These are phyloP conservation scores for Spathaspora sp. DNA, from an alignment of 805 yeast genomes.

Conservation along the genomic window DNA sequence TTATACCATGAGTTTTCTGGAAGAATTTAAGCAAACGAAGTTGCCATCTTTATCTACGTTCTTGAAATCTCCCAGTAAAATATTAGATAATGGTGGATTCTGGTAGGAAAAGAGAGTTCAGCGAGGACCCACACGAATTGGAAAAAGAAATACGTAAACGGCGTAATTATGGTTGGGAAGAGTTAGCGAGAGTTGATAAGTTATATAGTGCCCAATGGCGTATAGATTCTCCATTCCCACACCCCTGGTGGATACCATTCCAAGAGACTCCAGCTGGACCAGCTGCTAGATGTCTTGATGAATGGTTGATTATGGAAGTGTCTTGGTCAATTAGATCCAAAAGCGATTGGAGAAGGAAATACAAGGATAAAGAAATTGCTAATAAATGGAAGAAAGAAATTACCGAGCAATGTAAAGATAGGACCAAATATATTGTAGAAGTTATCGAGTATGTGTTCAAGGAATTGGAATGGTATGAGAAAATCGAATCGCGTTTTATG, in stretches of 20 bases:
- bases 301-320: slow-evolving; percentile 15
- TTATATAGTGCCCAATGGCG: neutral
- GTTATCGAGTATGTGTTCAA: slow-evolving; percentile 20
- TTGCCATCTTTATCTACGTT: too few relatives aligned
- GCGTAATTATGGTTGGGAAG: too few relatives aligned
- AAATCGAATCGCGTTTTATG: slow-evolving; percentile 5
- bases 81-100: too few relatives aligned
- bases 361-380: slow-evolving; percentile 11
- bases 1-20: too few relatives aligned
- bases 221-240: slow-evolving; percentile 12
- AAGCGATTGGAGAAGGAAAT: slow-evolving; percentile 17
- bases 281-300: slow-evolving; percentile 10
- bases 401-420: slow-evolving; percentile 8
- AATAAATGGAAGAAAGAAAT: slow-evolving; percentile 19
- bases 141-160: too few relatives aligned
- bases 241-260: slow-evolving; percentile 15
- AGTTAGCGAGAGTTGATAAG: slow-evolving; percentile 28
- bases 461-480: slow-evolving; percentile 29
- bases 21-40: too few relatives aligned
- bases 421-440: slow-evolving; percentile 13
- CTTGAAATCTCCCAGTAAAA: too few relatives aligned
- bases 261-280: slow-evolving; percentile 12
- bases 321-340: slow-evolving; percentile 14
- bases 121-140: too few relatives aligned
- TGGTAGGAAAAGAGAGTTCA: too few relatives aligned